Base-by-base conservation (phyloP, 1,284 basidiomycete species). In the Acaromyces ingoldii region DNA sequence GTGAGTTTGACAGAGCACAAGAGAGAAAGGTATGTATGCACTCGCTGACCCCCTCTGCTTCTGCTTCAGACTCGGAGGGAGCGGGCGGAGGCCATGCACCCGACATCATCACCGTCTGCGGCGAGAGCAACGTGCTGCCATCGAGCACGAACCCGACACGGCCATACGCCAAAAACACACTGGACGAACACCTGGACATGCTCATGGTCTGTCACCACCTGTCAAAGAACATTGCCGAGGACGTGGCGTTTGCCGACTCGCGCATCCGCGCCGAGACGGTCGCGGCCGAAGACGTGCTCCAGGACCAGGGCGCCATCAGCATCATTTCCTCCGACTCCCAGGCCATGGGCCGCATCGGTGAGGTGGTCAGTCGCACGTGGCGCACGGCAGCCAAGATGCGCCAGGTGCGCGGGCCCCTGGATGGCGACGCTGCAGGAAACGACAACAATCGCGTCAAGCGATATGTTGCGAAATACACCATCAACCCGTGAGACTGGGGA, bases 101-200 rank as follows among this genome's bases (percentile, higher is more conserved):
- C 0, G 95, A 98, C 70, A 96, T 98, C 76, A 95, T 99, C 72
- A 86, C 90, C 13, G 92, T 96, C 21, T 93, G 91, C 62, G 90
- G 88, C 34, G 83, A 85, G 29, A 78, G 84, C 2, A 95, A 98
- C 58, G 91, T 98, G 1, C 79, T 98, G n/a, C 95, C 95, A 0
- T 91, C 88, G 6, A 97, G 93, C 4, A 99, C 95, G 3, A 99
- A 95, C 74, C 95, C 95, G 2, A 98, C 95, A 0, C 81, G 93
- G 37, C 95, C 95, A 1, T 98, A 86, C 72, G 83, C 90, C 3
- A 81, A 80, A 36, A 98, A 98, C 74, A 99, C 95, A 0, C 79
- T 98, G 3, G 92, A 97, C 66, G 95, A 98, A 75, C 93, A 98
- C 78, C 83, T 96, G 22, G 95, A 98, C 71, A 96, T 96, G 92